Evolutionary conservation across 1,139 yeast species (phyloP).

Genomic region (Sugiyamaella grinbergsii): DNA sequence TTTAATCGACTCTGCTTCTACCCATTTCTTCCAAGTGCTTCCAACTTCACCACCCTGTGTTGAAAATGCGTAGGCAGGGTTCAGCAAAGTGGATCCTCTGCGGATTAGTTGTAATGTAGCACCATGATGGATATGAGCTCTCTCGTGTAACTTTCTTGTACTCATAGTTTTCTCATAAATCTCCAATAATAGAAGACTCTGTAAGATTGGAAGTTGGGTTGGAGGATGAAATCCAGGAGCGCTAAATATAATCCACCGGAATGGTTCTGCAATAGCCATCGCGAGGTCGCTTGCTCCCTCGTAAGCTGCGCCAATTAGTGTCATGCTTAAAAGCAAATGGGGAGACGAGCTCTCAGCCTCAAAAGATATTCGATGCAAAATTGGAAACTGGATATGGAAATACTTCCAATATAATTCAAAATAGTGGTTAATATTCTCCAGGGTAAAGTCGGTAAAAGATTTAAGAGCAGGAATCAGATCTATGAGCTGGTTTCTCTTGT

Average conservation of each 20-base stretch:
- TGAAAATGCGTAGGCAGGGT: conserved; percentile 28
- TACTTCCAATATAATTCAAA: conserved; percentile 52
- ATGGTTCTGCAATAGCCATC: conserved; percentile 54
- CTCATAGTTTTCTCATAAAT: conserved; percentile 66
- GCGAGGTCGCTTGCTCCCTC: conserved; percentile 43
- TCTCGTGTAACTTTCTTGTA: conserved; percentile 55
- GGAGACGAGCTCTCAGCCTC: conserved; percentile 55
- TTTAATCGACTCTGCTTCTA: conserved; percentile 74
- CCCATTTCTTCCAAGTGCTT: conserved; percentile 50
- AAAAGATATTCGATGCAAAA: conserved; percentile 65
- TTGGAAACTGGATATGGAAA: conserved; percentile 64
- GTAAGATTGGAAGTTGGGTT: conserved; percentile 66
- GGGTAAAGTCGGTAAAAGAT: conserved; percentile 34
- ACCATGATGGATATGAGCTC: conserved; percentile 78
- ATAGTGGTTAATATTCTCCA: conserved; percentile 21
- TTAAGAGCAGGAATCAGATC: conserved; percentile 9
- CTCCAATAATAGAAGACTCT: conserved; percentile 62
- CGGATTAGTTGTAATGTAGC: conserved; percentile 71
- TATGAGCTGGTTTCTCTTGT: conserved; percentile 4
- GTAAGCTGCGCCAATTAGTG: conserved; percentile 53
- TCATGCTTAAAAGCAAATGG: conserved; percentile 56
- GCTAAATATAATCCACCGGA: conserved; percentile 62
- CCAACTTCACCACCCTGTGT: conserved; percentile 26
- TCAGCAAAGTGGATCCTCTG: conserved; percentile 63
- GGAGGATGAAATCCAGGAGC: conserved; percentile 58